Evolutionary conservation across 2,329 filamentous ascomycete species (phyloP), one percentile per base, ranked within the genome.

Genomic region (Coleophoma cylindrospora): DNA sequence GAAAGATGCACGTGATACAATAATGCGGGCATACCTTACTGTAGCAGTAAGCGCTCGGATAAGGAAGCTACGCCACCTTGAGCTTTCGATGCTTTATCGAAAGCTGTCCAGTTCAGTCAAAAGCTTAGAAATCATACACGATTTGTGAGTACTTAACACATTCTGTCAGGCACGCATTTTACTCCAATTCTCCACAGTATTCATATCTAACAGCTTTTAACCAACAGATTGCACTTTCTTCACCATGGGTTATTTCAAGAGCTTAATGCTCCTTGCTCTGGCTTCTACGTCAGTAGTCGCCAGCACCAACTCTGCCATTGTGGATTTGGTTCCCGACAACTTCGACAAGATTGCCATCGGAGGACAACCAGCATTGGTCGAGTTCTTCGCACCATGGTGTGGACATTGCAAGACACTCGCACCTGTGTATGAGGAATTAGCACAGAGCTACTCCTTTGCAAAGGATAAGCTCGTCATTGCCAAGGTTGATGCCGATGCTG

Each of bases 311-410:
- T 94, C 90, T 50, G 87, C 89, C 50, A 94, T 99, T 57, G 77
- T 95, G 62, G 92, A 97, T 70, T 85, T 99, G 54, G 84, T 87
- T 53, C 91, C 92, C 50, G 75, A 76, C 63, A 99, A 96, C 77
- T 99, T 99, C 69, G 92, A 97, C 75, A 74, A 86, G 44, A 78
- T 96, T 49, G 90, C 96, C 57, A 79, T 96, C 53, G 92, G 89
- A 43, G 91, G 91, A 70, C 97, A 95, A 76, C 92, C 94, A 40
- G 91, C 94, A 0, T 84, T 99, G 22, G 91, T 97, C 62, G 91
- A 97, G 70, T 99, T 99, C 81, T 97, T 95, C 67, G 94, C 94
- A 34, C 91, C 92, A 21, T 99, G 94, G 94, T 99, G 94, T 66
- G 95, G 94, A 33, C 94, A 99, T 79, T 99, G 94, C 89, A 97